Evolutionary conservation across 2,329 filamentous ascomycete genomes (phyloP).

Genomic region (Pyrenochaeta sp.): DNA sequence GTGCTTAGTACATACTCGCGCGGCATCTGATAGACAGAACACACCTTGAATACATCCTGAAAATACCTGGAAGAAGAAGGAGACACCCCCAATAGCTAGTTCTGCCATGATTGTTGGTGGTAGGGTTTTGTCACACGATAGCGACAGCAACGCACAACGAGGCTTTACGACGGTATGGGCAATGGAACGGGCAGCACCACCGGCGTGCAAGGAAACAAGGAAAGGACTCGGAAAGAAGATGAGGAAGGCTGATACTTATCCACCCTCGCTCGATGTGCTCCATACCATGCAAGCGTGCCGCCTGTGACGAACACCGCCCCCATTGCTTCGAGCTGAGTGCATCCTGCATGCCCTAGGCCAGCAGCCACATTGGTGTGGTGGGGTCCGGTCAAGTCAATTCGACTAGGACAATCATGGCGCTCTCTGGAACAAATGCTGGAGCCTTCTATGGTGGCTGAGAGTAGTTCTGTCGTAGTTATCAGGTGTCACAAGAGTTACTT

Average conservation of each 20-base stretch:
- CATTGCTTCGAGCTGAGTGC: slow-evolving; percentile 23
- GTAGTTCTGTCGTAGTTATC: slow-evolving; percentile 1
- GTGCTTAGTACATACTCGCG: neutral
- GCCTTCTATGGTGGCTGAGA: slow-evolving; percentile 6
- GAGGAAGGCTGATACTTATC: slow-evolving; percentile 29
- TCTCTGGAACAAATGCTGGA: neutral
- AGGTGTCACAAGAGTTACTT: neutral
- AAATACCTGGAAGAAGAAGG: slow-evolving; percentile 47
- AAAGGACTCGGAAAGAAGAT: neutral
- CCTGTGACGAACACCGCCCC: slow-evolving; percentile 39
- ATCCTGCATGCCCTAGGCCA: slow-evolving; percentile 28
- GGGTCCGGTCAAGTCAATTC: slow-evolving; percentile 15
- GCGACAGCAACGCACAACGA: neutral
- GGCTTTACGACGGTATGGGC: neutral
- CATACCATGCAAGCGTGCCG: slow-evolving; percentile 19
- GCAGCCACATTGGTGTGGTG: slow-evolving; percentile 9
- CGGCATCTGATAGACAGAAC: neutral
- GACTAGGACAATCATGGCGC: neutral
- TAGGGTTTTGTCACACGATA: neutral
- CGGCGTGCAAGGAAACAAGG: neutral
- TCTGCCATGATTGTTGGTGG: slow-evolving; percentile 28
- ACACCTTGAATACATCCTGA: slow-evolving; percentile 48
- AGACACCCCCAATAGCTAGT: slow-evolving; percentile 36
- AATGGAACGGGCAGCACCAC: neutral
- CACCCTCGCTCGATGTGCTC: slow-evolving; percentile 5